Percentiles rank a stretch among this genome's conserved stretches.
These are phyloP conservation scores for Euphrasia confusa DNA, from an alignment of 257 asterid genomes.

Conservation along the genomic window DNA sequence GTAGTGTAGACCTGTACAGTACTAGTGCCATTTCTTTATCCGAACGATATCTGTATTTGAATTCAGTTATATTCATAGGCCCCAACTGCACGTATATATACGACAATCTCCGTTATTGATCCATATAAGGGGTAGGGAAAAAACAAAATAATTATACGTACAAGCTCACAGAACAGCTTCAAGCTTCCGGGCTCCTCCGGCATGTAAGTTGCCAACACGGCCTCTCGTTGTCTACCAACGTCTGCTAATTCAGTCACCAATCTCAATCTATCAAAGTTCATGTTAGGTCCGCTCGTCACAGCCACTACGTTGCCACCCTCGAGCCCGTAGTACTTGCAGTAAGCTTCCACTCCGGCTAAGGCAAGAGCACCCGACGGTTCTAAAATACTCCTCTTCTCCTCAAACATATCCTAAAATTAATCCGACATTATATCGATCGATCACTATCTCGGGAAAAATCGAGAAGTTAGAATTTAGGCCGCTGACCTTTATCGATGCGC, in stretches of 20 bases:
- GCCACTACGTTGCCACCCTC: constrained; percentile 80
- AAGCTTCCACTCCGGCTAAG: constrained; percentile 93
- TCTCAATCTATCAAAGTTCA: constrained; percentile 92
- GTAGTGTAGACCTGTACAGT: constrained; percentile 62
- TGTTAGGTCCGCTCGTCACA: constrained; percentile 92
- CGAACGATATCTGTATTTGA: constrained; percentile 20
- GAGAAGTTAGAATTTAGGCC: too few species aligned
- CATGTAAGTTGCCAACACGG: constrained; percentile 77
- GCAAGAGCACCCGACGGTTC: constrained; percentile 99
- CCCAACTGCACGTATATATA: constrained; percentile 75
- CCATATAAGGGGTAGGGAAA: not conserved
- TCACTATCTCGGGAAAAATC: too few species aligned
- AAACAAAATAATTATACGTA: constrained; percentile 29
- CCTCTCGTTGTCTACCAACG: constrained; percentile 83
- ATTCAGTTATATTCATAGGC: constrained; percentile 79
- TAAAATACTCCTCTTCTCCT: constrained; percentile 91
- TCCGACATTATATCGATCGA: too few species aligned
- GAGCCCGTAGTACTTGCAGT: constrained; percentile 78
- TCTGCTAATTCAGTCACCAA: constrained; percentile 91
- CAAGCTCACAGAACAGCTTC: constrained; percentile 65
- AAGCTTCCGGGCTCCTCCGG: constrained; percentile 81
- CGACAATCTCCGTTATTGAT: not conserved
- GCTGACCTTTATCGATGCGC: constrained; percentile 91
- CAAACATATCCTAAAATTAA: constrained; percentile 84
- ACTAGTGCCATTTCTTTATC: constrained; percentile 64